Base-by-base conservation (phyloP, 805 yeast species). In the baker's yeast (Saccharomyces cerevisiae) region DNA sequence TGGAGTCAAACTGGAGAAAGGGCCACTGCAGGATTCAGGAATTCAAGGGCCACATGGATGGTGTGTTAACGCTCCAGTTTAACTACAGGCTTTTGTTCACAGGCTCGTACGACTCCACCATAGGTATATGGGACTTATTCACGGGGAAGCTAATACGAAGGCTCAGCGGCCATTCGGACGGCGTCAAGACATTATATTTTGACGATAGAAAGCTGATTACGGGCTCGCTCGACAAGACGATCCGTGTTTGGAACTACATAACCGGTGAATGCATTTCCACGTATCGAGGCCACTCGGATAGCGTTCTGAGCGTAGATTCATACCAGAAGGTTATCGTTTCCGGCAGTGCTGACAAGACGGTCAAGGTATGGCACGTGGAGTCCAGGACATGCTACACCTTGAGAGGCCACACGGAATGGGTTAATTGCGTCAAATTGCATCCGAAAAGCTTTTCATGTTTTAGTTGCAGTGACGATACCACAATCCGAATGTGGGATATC, bases 321-420 rank as follows among this genome's bases (percentile, higher is more conserved):
- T 77, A 76, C 58, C 82, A 81, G 59, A 89, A 88, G 63, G 76
- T 89, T 30, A 90, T 94, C 64, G 97, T 90, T 0, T 84, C 94
- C 9, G 99, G 98, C 0, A 84, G 95, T 36, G 96, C 96, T 0
- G 99, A 94, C 72, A 79, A 81, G 58, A 89, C 96, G 0, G 86
- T 94, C 53, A 89, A 90, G 69, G 91, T 94, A 13, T 94, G 99
- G 99, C 95, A 94, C 68, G 96, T 94, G 48, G 96, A 88, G 67
- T 82, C 90, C 6, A 78, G 96, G 71, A 87, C 96, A 0, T 94
- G 97, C 66, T 89, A 86, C 70, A 90, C 98, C 0, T 76, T 94
- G 55, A 77, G 97, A 46, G 99, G 99, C 6, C 99, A 94, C 68
- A 79, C 86, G 0, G 97, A 88, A 61, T 85, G 95, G 83, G 97